phyloP scores from a whole-genome alignment of 257 asterid genomes.

The Voacanga thouarsii region DNA sequence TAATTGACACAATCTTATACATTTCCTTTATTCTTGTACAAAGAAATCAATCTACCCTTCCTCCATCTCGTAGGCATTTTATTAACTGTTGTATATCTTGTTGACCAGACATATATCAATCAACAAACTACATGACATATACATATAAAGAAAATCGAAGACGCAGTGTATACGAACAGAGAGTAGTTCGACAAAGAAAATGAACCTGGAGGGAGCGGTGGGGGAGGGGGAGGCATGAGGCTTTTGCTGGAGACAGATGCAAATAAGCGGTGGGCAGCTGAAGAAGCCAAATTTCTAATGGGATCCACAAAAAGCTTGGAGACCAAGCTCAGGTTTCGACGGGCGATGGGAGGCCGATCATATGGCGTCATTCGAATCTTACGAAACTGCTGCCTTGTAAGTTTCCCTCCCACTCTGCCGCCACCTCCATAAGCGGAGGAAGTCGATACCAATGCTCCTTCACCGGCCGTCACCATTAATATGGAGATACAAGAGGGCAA shows the following conservation, averaged over 20 bases:
- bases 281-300: slow-evolving; percentile 64
- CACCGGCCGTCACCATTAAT: slow-evolving; percentile 71
- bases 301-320: slow-evolving; percentile 78
- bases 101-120: no score
- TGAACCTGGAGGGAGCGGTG: slow-evolving; percentile 39
- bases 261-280: slow-evolving; percentile 66
- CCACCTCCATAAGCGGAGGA: slow-evolving; percentile 33
- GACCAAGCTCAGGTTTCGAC: slow-evolving; percentile 57
- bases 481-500: slow-evolving; percentile 22
- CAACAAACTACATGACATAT: no score
- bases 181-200: slow-evolving; percentile 27
- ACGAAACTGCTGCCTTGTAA: slow-evolving; percentile 55
- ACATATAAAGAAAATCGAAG: no score
- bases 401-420: slow-evolving; percentile 76
- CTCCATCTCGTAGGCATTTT: no score
- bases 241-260: slow-evolving; percentile 55
- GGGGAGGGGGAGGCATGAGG: slow-evolving; percentile 41
- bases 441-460: slow-evolving; percentile 38
- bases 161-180: neutral
- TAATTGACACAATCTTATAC: no score
- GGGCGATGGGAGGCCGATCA: slow-evolving; percentile 59
- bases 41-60: no score
- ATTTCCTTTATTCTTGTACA: no score
- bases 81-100: no score
- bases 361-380: slow-evolving; percentile 64